Evolutionary conservation across 805 yeast species (phyloP), one percentile per base, ranked within the genome.

Genomic region (Wickerhamomyces rabaulensis): DNA sequence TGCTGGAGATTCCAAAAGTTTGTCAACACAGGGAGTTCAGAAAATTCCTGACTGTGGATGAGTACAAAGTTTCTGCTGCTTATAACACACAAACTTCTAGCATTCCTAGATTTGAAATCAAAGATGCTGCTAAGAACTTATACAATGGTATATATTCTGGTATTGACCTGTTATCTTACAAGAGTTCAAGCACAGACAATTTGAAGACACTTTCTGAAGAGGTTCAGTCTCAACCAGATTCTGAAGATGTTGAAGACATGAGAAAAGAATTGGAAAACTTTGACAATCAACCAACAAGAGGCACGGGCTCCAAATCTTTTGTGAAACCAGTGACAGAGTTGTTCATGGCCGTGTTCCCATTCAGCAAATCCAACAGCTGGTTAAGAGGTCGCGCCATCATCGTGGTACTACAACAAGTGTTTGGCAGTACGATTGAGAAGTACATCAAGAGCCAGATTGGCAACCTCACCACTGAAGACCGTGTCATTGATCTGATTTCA

Each of bases 391-490:
- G 90, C 39, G 96, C 97, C 0, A 71, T 89, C 9, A 74, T 90
- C 35, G 80, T 89, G 6, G 79, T 91, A 4, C 66, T 91, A 44
- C 97, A 90, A 62, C 96, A 89, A 61, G 64, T 91, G 1, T 72
- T 91, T 35, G 97, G 97, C 0, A 86, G 92, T 2, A 85, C 97
- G 0, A 83, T 91, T 43, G 97, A 91, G 58, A 82, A 80, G 58
- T 60, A 61, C 43, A 54, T 67, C 10, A 62, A 64, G 40, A 71
- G 74, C 25, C 67, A 67, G 48, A 62, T 78, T 27, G 67, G 70
- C 35, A 56, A 55, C 6, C n/a, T 67, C 4, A 66, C 69, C 35
- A 68, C 70, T 9, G 80, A 77, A 40, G 73, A 68, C 9, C 71
- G 69, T 26, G 59, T 85, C 0, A 63, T 71, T n/a, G 75, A 71